phyloP scores from a whole-genome alignment of 73 alveolate species.

The Tetrahymena elliotti region DNA sequence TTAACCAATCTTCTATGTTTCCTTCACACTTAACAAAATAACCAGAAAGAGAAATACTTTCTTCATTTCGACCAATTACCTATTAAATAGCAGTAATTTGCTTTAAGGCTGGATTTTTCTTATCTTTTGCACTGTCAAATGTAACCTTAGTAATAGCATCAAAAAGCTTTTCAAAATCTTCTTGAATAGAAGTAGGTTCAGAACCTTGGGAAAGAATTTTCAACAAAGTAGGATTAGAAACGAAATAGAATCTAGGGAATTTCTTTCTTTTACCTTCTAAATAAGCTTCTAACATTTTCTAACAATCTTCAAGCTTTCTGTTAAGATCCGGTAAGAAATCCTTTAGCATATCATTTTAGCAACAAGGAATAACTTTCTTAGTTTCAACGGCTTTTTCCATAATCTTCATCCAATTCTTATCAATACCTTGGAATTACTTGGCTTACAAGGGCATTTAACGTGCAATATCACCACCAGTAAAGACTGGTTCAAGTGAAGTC shows the following conservation, averaged over 20 bases:
- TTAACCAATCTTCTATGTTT: slow-evolving; percentile 99
- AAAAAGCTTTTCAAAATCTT: slow-evolving; percentile 96
- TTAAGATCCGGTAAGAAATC: slow-evolving; percentile 92
- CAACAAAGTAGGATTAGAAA: slow-evolving; percentile 96
- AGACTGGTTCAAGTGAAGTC: slow-evolving; percentile 98
- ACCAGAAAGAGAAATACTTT: slow-evolving; percentile 77
- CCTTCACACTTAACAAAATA: slow-evolving; percentile 99
- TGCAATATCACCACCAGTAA: slow-evolving; percentile 99
- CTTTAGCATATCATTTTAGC: slow-evolving; percentile 97
- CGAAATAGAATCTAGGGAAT: slow-evolving; percentile 99
- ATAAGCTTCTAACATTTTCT: slow-evolving; percentile 98
- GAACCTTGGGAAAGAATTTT: slow-evolving; percentile 97
- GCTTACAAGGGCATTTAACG: slow-evolving; percentile 99
- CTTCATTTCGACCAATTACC: slow-evolving; percentile 78
- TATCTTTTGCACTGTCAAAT: slow-evolving; percentile 90
- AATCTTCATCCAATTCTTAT: slow-evolving; percentile 98
- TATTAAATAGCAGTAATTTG: slow-evolving; percentile 73
- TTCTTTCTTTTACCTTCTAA: slow-evolving; percentile 99
- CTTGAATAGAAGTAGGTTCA: slow-evolving; percentile 90
- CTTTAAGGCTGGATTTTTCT: slow-evolving; percentile 56
- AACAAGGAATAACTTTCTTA: slow-evolving; percentile 92
- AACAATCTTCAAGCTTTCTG: slow-evolving; percentile 96
- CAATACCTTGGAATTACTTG: slow-evolving; percentile 95
- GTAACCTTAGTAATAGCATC: slow-evolving; percentile 98
- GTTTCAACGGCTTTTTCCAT: slow-evolving; percentile 98